phyloP scores from a whole-genome alignment of 805 yeast genomes.

The Tetrapisispora iriomotensis region DNA sequence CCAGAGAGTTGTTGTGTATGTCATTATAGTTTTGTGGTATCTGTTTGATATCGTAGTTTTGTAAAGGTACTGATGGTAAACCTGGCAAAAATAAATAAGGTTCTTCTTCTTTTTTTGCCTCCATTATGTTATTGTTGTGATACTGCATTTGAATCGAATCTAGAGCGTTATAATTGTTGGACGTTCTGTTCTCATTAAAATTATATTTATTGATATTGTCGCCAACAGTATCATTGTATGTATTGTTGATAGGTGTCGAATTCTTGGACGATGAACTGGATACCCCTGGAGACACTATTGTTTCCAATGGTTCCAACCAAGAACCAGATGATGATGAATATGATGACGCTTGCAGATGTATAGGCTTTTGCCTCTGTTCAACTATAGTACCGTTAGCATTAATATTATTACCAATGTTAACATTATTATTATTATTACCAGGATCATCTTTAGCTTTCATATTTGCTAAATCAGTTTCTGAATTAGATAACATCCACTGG shows the following conservation, averaged over 20 bases:
- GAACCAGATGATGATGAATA: conserved; percentile 1
- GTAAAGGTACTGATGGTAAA: too few species aligned
- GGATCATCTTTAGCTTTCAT: not conserved
- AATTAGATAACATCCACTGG: conserved; percentile 1
- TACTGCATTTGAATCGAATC: too few species aligned
- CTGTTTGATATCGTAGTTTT: not conserved
- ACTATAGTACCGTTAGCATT: not conserved
- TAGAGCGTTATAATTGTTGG: too few species aligned
- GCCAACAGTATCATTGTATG: not conserved
- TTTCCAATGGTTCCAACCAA: conserved; percentile 25
- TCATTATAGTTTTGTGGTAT: not conserved
- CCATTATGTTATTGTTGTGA: not conserved
- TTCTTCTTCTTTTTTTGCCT: not conserved
- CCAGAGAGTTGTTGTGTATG: too few species aligned
- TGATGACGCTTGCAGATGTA: too few species aligned
- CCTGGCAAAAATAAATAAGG: not conserved
- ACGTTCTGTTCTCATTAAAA: not conserved
- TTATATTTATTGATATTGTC: not conserved
- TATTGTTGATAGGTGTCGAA: conserved; percentile 1
- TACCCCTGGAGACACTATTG: conserved; percentile 16
- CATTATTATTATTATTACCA: not conserved
- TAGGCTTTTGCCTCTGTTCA: too few species aligned
- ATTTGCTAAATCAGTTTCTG: not conserved
- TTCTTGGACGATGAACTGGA: conserved; percentile 11
- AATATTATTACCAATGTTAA: not conserved